Base-by-base conservation (phyloP, 129 eudicot genomes). In the Smallanthus sonchifolius region DNA sequence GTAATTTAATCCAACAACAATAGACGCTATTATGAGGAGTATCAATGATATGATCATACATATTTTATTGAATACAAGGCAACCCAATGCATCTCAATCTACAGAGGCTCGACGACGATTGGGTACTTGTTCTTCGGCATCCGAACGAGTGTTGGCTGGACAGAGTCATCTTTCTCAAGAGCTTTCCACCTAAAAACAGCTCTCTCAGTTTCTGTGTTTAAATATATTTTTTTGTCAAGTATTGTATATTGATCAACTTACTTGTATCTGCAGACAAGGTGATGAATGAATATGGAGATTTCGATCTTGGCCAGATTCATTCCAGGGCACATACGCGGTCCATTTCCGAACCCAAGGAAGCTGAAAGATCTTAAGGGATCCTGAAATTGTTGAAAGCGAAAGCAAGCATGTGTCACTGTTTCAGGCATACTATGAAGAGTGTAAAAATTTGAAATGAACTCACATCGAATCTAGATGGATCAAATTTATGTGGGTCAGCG, bases 111-210 rank as follows among this genome's bases (percentile, higher is more conserved):
- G 13, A 85, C 96, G 39, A 77, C 60, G 80, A 90, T 61, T 3
- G 96, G 96, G 60, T 85, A 85, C 84, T 87, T 90, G 93, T 80
- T 90, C 84, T 85, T 87, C 9, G 91, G 96, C 96, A 90, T 90
- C 84, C 96, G 72, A 3, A 87, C 96, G 4, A 90, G 96, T 37
- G 91, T 87, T 64, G 96, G 89, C 67, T 83, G 87, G 45, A 90
- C 94, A 0, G 91, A 47, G 67, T 90, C 89, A 76, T 90, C 96
- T 77, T 80, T 85, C 75, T 87, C 91, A 20, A 90, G 77, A 17
- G 96, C 64, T 51, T 51, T 90, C 96, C 96, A 90, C 86, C 93
- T 90, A 85, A 84, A 85, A 59, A 56, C 39, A 48, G 24, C 39
- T 38, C 9, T 40, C 57, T 40, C 24, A 78, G n/a, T 63, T 43